phyloP scores from a whole-genome alignment of 2,329 filamentous ascomycete genomes.

The Pseudogymnoascus sp. region DNA sequence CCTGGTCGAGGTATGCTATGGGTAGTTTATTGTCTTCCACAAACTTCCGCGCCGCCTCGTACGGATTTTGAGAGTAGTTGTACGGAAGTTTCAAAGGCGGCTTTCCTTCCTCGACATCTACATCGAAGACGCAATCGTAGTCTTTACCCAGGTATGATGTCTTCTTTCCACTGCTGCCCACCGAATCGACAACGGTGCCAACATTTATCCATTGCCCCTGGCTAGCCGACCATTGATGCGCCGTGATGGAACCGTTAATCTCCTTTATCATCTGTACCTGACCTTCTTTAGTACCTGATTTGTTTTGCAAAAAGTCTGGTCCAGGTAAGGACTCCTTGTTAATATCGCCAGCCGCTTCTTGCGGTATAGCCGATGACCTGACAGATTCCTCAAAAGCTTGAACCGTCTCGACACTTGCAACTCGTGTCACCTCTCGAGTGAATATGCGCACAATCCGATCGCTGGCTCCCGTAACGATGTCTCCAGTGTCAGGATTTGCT shows the following conservation, averaged over 20 bases:
- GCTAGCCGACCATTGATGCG: conserved; percentile 71
- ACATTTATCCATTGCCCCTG: conserved; percentile 75
- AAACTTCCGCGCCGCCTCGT: conserved; percentile 85
- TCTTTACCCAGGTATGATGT: conserved; percentile 72
- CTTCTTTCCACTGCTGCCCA: conserved; percentile 73
- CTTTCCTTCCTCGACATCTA: conserved; percentile 91
- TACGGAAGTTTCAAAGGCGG: conserved; percentile 89
- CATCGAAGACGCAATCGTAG: conserved; percentile 95
- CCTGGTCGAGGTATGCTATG: conserved; percentile 78
- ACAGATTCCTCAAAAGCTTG: conserved; percentile 75
- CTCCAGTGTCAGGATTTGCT: conserved; percentile 72
- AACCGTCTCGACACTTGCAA: conserved; percentile 60
- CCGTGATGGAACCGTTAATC: conserved; percentile 70
- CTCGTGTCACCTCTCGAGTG: conserved; percentile 59
- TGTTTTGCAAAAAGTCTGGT: conserved; percentile 73
- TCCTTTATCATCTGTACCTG: conserved; percentile 90
- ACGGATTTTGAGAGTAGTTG: conserved; percentile 87
- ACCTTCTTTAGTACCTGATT: conserved; percentile 88
- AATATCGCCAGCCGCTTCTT: conserved; percentile 73
- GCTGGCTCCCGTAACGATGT: conserved; percentile 89
- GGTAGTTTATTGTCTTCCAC: conserved; percentile 83
- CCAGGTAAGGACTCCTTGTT: conserved; percentile 90
- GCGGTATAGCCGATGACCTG: conserved; percentile 75
- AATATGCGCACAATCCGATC: conserved; percentile 82
- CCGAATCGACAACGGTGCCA: conserved; percentile 88